These are phyloP conservation scores for Amanita phalloides DNA, from an alignment of 768 basidiomycete species.

Conservation along the genomic window DNA sequence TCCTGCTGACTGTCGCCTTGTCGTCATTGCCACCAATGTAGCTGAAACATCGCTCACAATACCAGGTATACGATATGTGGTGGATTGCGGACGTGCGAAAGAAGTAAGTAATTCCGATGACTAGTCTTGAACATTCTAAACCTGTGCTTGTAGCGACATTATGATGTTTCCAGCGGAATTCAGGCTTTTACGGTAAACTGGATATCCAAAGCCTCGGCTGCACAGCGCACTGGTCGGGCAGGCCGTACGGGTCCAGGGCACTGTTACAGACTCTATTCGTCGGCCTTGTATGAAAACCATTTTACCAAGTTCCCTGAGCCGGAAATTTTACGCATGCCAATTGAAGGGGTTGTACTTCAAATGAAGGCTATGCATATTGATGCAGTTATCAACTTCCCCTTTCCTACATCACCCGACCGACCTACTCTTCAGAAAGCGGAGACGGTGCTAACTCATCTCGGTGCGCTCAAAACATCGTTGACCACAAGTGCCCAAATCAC, in stretches of 20 bases:
- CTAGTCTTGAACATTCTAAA: neutral
- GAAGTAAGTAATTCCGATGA: constrained; percentile 40
- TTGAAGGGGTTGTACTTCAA: constrained; percentile 92
- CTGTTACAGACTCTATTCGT: constrained; percentile 95
- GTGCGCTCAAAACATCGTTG: constrained; percentile 51
- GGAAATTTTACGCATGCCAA: constrained; percentile 91
- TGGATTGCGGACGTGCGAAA: constrained; percentile 92
- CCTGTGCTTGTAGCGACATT: constrained; percentile 49
- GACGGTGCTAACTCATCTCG: constrained; percentile 66
- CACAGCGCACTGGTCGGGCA: constrained; percentile 91
- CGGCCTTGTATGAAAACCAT: constrained; percentile 87
- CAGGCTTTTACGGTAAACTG: constrained; percentile 90
- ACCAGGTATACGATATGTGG: constrained; percentile 95
- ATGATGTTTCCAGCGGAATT: constrained; percentile 71
- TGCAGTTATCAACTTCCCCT: constrained; percentile 93
- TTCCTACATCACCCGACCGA: constrained; percentile 91
- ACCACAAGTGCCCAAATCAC: constrained; percentile 55
- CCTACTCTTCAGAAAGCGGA: constrained; percentile 71
- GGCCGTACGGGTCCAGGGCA: constrained; percentile 98
- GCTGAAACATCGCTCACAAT: constrained; percentile 97
- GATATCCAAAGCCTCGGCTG: constrained; percentile 92
- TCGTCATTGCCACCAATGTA: constrained; percentile 93
- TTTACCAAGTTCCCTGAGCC: constrained; percentile 82
- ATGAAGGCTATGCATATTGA: constrained; percentile 99
- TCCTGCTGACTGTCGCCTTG: constrained; percentile 71